Base-by-base conservation (phyloP, 148 eudicot species). In the Pharnaceum exiguum region DNA sequence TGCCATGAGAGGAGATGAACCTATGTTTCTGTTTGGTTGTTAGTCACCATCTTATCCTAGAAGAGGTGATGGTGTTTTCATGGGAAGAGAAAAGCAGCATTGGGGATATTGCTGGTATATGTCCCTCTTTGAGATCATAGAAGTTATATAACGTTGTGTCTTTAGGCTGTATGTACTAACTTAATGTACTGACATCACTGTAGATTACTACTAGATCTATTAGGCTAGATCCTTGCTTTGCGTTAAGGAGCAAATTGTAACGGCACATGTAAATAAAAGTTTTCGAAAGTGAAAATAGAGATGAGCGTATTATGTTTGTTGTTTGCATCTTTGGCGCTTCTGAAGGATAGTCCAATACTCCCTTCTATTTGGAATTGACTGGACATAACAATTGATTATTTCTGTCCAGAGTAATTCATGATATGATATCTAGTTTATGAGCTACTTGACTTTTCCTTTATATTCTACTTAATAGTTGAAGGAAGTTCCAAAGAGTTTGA, bases 21-120 rank as follows among this genome's bases (percentile, higher is more conserved):
- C 70, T 65, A 58, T 64, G 75, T 57, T 64, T 65, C 25, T 43
- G 55, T 71, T 71, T 59, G 66, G 60, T 71, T 64, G 60, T 51
- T 11, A 51, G 75, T 71, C 70, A 38, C 67, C 70, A 59, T 71
- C 75, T 17, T 13, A 25, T 35, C 17, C 19, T 18, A 42, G 51
- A 36, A 35, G 49, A 19, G 28, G 56, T 23, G 19, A 32, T 17
- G 35, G 33, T 30, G 4, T 51, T 60, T 31, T 30, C 59, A 46
- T 21, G 60, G 54, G 38, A 7, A 49, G 51, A 43, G 36, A 28
- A 10, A 29, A 42, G 71, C 55, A 47, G 47, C 46, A 51, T 13
- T 29, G 30, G 52, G 27, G n/a, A 22, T 50, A 10, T 18, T 55
- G 46, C 15, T 23, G 48, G 33, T 30, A 43, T 60, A 45, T 59